phyloP scores from a whole-genome alignment of 371 early-diverging fungal genomes.

The Nosema bombycis region DNA sequence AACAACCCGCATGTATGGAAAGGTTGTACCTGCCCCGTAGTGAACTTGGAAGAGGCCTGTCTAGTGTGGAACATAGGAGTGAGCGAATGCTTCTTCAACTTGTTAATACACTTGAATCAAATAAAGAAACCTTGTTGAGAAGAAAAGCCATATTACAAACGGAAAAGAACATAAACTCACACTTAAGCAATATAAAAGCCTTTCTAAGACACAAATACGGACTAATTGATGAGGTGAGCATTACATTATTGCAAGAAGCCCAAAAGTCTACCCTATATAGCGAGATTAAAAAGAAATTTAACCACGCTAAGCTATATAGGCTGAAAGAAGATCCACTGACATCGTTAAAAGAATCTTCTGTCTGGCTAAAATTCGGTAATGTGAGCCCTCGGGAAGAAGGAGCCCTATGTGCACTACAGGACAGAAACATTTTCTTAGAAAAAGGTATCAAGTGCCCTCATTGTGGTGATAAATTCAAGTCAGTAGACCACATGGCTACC shows the following conservation, averaged over 20 bases:
- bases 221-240: neutral
- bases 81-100: constrained; percentile 24
- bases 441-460: constrained; percentile 3
- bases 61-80: constrained; percentile 13
- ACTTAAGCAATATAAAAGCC: neutral
- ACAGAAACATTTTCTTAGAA: constrained; percentile 3
- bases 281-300: neutral
- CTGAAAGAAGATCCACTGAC: neutral
- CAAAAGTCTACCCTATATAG: constrained; percentile 3
- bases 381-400: neutral
- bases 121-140: neutral
- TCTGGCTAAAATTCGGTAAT: neutral
- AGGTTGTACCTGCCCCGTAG: constrained; percentile 5
- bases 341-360: neutral
- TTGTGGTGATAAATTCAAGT: constrained; percentile 1
- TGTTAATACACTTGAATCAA: neutral
- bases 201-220: neutral
- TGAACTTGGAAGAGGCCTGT: constrained; percentile 24
- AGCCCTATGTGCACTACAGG: neutral
- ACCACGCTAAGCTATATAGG: neutral
- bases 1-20: constrained; percentile 5
- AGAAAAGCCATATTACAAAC: neutral
- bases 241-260: neutral
- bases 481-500: constrained; percentile 6
- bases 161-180: neutral